Base-by-base conservation (phyloP, 805 yeast species). In the Kodamaea laetipori region DNA sequence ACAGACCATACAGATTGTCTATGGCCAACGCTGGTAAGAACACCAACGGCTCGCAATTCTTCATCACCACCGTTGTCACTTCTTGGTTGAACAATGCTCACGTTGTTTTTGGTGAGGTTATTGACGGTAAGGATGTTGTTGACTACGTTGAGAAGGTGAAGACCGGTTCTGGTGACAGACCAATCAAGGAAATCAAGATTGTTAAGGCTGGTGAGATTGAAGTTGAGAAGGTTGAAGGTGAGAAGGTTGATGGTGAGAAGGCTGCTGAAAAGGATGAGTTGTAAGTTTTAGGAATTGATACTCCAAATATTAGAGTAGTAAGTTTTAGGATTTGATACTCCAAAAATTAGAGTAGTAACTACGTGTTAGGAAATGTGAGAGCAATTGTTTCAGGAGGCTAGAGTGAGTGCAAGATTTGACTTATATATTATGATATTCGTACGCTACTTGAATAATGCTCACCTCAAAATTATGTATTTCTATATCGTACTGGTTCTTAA, bases 91-190 rank as follows among this genome's bases (percentile, higher is more conserved):
- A 94, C 61, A 94, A 95, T 52, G 81, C 74, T 56, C 99, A 94
- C 67, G 99, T 94, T 61, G 99, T 94, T 32, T 94, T 94, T 59
- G 99, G 99, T 53, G 88, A 89, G 70, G 97, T 94, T 44, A 46
- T 89, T 12, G 90, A 84, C 45, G 98, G 98, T 38, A 75, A 81
- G 73, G 96, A 92, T 52, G 79, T 89, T 39, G 87, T 92, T 44
- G 67, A 75, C 52, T 74, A 78, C 65, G 81, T 94, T 59, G 96
- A 90, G 69, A 64, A 65, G 37, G 81, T 86, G 49, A 79, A 81
- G 68, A 89, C 95, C 17, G 68, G 71, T 47, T 69, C 75, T 55
- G 81, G 86, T 52, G 94, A 89, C 67, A 76, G 71, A 52, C 99
- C 99, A 43, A 66, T 64, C 44, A 77, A 76, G 55, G 80, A 78